These are phyloP conservation scores for Lycium ferocissimum DNA, from an alignment of 257 asterid genomes.

Conservation along the genomic window DNA sequence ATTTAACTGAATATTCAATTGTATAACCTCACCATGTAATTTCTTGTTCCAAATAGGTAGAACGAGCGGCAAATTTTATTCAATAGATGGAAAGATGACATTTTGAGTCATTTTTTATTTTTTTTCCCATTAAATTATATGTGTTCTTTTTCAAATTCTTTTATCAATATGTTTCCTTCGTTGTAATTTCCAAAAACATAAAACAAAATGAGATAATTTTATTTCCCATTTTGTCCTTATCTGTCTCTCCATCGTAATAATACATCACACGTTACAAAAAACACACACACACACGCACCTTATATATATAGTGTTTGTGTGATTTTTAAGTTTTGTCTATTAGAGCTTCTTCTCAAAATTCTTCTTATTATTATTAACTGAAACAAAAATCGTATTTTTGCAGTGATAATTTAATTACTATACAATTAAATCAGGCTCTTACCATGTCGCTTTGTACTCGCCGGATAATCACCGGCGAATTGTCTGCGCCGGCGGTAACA, in stretches of 20 bases:
- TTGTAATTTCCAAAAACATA: background rate
- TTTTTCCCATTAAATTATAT: too few relatives aligned
- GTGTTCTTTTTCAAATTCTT: background rate
- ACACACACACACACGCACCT: background rate
- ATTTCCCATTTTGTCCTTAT: constrained; percentile 15
- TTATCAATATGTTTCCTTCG: background rate
- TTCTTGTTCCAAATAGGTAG: too few relatives aligned
- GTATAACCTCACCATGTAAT: too few relatives aligned
- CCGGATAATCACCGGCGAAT: constrained; percentile 26
- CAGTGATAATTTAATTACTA: background rate
- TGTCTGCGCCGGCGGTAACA: background rate
- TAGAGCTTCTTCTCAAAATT: too few relatives aligned
- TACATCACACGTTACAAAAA: background rate
- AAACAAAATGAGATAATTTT: background rate
- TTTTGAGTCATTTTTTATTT: too few relatives aligned
- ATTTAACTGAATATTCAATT: too few relatives aligned
- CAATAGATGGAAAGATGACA: too few relatives aligned
- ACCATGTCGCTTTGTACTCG: constrained; percentile 27
- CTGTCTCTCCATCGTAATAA: background rate
- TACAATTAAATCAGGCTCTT: background rate
- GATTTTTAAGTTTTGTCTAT: background rate
- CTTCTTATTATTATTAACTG: background rate
- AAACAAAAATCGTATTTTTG: background rate
- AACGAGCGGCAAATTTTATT: too few relatives aligned
- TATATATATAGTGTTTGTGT: background rate